Evolutionary conservation across 2,329 filamentous ascomycete species (phyloP).

Genomic region (Bipolaris gigantea): DNA sequence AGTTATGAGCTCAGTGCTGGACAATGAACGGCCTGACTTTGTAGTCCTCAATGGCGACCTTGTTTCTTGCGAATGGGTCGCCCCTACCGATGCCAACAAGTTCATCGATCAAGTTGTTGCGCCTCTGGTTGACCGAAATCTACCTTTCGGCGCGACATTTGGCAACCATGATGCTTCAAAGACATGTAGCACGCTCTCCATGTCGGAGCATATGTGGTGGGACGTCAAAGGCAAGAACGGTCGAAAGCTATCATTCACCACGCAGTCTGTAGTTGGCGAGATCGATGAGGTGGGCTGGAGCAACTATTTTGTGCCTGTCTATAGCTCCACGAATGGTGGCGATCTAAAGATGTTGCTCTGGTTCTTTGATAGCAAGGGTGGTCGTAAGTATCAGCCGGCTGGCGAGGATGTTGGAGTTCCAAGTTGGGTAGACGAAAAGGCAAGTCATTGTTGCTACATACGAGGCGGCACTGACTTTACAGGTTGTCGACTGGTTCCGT

Average conservation of each 20-base stretch:
- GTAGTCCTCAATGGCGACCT: conserved; percentile 73
- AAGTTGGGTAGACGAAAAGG: conserved; percentile 29
- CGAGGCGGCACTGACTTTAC: conserved; percentile 3
- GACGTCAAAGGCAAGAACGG: conserved; percentile 55
- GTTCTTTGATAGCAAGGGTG: conserved; percentile 65
- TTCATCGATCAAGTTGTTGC: conserved; percentile 30
- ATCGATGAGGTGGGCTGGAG: conserved; percentile 45
- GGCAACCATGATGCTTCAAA: conserved; percentile 65
- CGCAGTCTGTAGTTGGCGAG: conserved; percentile 46
- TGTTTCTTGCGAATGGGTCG: conserved; percentile 62
- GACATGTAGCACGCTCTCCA: conserved; percentile 27
- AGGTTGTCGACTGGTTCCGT: conserved; percentile 37
- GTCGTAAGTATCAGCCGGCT: conserved; percentile 21
- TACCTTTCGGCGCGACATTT: conserved; percentile 69
- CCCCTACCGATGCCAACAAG: conserved; percentile 17
- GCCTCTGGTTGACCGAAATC: conserved; percentile 56
- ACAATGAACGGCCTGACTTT: conserved; percentile 59
- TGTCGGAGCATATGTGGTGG: conserved; percentile 32
- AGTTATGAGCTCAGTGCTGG: conserved; percentile 62
- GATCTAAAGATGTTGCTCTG: conserved; percentile 60
- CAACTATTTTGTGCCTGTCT: conserved; percentile 60
- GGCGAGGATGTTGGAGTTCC: conserved; percentile 17
- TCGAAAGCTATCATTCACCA: conserved; percentile 47
- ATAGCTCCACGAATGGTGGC: conserved; percentile 40
- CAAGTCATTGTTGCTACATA: not conserved